Conservation (phyloP, 257 asterid genomes). For the Gentiana dahurica region DNA sequence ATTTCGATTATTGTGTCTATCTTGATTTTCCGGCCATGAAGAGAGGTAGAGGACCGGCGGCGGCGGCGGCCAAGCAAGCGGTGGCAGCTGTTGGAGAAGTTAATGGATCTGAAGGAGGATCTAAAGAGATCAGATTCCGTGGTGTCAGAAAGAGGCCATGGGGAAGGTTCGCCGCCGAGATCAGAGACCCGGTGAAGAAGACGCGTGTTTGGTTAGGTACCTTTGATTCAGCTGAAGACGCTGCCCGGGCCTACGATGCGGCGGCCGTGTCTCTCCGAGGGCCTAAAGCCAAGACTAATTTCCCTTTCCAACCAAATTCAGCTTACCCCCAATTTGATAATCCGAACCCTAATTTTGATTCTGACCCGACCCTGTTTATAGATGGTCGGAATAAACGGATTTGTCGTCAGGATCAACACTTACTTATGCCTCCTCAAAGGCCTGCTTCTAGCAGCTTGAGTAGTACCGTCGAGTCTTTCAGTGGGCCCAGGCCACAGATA, state of each 20-base stretch:
- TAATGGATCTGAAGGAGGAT: conserved; percentile 44
- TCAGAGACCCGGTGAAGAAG: conserved; percentile 62
- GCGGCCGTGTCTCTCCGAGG: conserved; percentile 59
- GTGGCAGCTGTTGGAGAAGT: conserved; percentile 13
- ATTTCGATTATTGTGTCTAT: not conserved
- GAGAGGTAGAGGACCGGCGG: conserved; percentile 33
- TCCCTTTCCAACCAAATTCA: conserved; percentile 19
- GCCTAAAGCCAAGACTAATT: conserved; percentile 51
- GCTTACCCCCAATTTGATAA: conserved; percentile 4
- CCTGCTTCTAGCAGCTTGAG: conserved; percentile 60
- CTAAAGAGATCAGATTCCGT: conserved; percentile 44
- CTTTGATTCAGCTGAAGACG: conserved; percentile 63
- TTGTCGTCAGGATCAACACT: conserved; percentile 32
- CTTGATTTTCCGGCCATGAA: conserved; percentile 26
- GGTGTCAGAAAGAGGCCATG: conserved; percentile 69
- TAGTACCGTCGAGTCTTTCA: conserved; percentile 62
- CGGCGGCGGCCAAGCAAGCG: conserved; percentile 14
- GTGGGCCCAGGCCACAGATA: conserved; percentile 41
- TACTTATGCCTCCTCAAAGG: conserved; percentile 30
- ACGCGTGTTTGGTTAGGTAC: conserved; percentile 69
- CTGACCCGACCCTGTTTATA: conserved; percentile 10
- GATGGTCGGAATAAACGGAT: conserved; percentile 14
- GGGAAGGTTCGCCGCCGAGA: conserved; percentile 68
- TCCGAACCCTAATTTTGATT: conserved; percentile 6
- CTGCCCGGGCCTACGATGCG: conserved; percentile 59